A percentile compares a stretch with the other conserved stretches of the same genome.
phyloP scores from a whole-genome alignment of 1,284 basidiomycete species.

The Afroboletus lepidellus region DNA sequence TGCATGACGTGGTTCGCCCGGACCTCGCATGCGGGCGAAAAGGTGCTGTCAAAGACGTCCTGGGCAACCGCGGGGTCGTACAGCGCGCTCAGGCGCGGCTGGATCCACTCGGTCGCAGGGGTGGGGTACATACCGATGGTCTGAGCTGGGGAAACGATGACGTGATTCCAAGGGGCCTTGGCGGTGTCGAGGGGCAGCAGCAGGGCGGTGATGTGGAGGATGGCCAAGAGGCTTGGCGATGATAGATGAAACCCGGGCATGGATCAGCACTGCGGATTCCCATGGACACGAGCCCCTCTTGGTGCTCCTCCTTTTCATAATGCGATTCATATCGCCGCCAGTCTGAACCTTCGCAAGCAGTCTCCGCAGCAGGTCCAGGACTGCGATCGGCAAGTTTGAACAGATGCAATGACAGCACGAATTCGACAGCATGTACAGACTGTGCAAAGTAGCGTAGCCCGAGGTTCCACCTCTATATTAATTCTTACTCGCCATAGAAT shows the following conservation, averaged over 20 bases:
- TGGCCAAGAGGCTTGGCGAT: neutral
- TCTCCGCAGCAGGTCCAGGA: neutral
- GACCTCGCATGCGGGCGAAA: conserved; percentile 36
- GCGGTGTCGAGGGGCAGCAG: conserved; percentile 3
- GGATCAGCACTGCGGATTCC: neutral
- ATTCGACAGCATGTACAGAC: conserved; percentile 29
- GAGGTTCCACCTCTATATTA: conserved; percentile 33
- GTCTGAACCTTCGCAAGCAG: neutral
- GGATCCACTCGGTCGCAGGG: conserved; percentile 21
- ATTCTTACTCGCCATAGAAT: conserved; percentile 27
- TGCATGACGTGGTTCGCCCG: conserved; percentile 33
- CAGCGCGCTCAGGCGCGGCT: conserved; percentile 26
- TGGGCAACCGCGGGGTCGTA: conserved; percentile 28
- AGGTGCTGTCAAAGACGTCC: conserved; percentile 29
- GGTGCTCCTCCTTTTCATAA: neutral
- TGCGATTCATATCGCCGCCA: neutral
- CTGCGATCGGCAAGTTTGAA: neutral
- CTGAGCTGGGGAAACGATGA: conserved; percentile 4
- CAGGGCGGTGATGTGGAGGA: conserved; percentile 6
- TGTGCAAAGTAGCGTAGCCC: conserved; percentile 21
- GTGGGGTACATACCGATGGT: no score
- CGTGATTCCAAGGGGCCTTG: neutral
- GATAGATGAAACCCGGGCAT: neutral
- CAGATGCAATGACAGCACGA: conserved; percentile 16
- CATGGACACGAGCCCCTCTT: neutral